phyloP scores from a whole-genome alignment of 1,284 basidiomycete genomes.

The Termitomyces sp. region DNA sequence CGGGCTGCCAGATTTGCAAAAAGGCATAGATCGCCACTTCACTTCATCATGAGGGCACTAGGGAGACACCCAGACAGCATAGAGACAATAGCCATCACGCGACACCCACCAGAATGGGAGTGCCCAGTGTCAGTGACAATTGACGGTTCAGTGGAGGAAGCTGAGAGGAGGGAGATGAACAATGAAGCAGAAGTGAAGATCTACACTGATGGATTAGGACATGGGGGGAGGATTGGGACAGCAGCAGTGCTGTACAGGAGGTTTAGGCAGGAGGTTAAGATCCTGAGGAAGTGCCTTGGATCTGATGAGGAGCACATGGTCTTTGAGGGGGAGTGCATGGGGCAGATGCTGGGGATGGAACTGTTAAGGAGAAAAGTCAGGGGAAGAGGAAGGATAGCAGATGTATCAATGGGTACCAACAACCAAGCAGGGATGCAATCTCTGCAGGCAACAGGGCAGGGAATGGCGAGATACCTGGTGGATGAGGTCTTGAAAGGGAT shows the following conservation, averaged over 20 bases:
- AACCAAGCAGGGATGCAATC: not conserved
- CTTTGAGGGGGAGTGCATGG: not conserved
- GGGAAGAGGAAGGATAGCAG: not conserved
- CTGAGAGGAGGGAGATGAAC: not conserved
- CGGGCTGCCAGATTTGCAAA: not conserved
- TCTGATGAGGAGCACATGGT: not conserved
- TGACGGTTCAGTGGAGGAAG: not conserved
- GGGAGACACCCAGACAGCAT: not conserved
- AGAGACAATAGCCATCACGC: not conserved
- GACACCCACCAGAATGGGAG: not conserved
- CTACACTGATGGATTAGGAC: conserved; percentile 7
- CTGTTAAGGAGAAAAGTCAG: not conserved
- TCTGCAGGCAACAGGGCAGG: not conserved
- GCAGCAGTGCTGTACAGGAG: not conserved
- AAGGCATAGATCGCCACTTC: not conserved
- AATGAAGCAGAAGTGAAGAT: conserved; percentile 2
- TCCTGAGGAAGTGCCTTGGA: not conserved
- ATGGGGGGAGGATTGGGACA: not conserved
- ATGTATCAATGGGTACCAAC: not conserved
- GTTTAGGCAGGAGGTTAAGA: not conserved
- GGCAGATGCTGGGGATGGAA: not conserved
- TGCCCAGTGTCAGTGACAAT: not conserved
- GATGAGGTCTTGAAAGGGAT: not conserved
- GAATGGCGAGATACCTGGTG: not conserved
- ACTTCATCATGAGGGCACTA: not conserved